Percentiles rank a stretch among this genome's conserved stretches.
Conservation (phyloP, 805 yeast genomes). For the Torulaspora franciscae region DNA sequence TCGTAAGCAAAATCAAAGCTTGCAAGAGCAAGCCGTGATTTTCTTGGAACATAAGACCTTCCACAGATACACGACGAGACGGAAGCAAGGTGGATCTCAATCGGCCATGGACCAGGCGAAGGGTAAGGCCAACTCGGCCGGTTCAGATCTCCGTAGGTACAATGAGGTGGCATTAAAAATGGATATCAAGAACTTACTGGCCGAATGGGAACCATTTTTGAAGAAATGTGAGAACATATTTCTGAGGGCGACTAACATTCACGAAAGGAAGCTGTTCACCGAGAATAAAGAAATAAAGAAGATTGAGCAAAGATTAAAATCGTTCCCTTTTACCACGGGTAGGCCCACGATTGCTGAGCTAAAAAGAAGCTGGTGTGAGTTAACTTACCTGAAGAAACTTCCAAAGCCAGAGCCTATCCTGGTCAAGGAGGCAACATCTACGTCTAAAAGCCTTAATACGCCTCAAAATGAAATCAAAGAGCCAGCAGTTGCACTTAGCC, state of each 20-base stretch:
- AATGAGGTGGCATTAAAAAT: slow-evolving; percentile 78
- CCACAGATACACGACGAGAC: slow-evolving; percentile 91
- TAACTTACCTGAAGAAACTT: slow-evolving; percentile 53
- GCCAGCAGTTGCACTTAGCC: slow-evolving; percentile 22
- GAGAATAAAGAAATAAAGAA: slow-evolving; percentile 49
- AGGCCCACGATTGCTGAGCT: slow-evolving; percentile 81
- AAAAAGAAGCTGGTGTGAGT: slow-evolving; percentile 76
- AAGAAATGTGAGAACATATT: slow-evolving; percentile 64
- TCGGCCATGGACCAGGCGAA: slow-evolving; percentile 85
- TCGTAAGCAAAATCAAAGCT: slow-evolving; percentile 43
- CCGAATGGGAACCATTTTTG: slow-evolving; percentile 58
- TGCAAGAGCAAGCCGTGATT: slow-evolving; percentile 59
- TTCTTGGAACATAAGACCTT: slow-evolving; percentile 75
- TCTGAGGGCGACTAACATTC: slow-evolving; percentile 72
- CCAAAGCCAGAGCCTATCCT: slow-evolving; percentile 50
- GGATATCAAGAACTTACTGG: slow-evolving; percentile 69
- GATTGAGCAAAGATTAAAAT: slow-evolving; percentile 57
- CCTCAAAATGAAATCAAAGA: slow-evolving; percentile 8
- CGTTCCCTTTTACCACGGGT: slow-evolving; percentile 83
- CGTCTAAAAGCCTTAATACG: slow-evolving; percentile 16
- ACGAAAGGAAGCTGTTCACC: slow-evolving; percentile 59
- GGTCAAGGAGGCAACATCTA: slow-evolving; percentile 24
- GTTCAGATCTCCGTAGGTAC: slow-evolving; percentile 81
- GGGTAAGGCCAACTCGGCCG: slow-evolving; percentile 96
- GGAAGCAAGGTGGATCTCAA: slow-evolving; percentile 97